Evolutionary conservation across 139 green algal species (phyloP).

Genomic region (Tetraselmis chui): DNA sequence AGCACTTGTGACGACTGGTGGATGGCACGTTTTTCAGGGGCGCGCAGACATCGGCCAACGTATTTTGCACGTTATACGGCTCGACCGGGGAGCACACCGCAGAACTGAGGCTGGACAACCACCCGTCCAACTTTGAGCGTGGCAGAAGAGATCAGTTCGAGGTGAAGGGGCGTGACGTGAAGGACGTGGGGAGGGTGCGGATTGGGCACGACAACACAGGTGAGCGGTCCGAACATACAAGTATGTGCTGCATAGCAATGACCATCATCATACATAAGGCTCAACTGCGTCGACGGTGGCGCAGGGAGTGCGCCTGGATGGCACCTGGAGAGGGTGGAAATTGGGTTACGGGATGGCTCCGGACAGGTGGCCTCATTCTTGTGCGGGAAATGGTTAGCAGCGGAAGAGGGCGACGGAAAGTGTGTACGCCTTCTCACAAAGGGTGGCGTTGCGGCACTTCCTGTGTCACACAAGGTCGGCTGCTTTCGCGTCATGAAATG

Average conservation of each 20-base stretch:
- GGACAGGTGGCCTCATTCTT: background rate
- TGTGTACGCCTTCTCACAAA: background rate
- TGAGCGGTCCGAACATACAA: slow-evolving; percentile 11
- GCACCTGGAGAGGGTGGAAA: background rate
- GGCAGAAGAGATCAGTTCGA: slow-evolving; percentile 39
- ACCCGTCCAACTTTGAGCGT: slow-evolving; percentile 37
- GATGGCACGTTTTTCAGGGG: too few species aligned
- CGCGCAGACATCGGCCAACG: slow-evolving; percentile 32
- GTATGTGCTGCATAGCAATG: too few species aligned
- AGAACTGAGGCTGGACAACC: background rate
- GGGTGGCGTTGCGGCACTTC: background rate
- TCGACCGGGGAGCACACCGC: slow-evolving; percentile 18
- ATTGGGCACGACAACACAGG: slow-evolving; percentile 37
- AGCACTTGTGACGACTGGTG: too few species aligned
- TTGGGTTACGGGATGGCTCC: background rate
- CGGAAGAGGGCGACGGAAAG: slow-evolving; percentile 1
- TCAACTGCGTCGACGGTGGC: background rate
- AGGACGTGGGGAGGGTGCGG: slow-evolving; percentile 26
- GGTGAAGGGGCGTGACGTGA: slow-evolving; percentile 34
- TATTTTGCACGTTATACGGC: slow-evolving; percentile 27
- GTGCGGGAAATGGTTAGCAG: background rate
- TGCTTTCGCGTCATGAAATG: background rate
- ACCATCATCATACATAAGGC: too few species aligned
- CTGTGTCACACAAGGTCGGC: background rate
- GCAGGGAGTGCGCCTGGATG: background rate